Conservation (phyloP, 805 yeast species). For the Clavispora carvajalis region DNA sequence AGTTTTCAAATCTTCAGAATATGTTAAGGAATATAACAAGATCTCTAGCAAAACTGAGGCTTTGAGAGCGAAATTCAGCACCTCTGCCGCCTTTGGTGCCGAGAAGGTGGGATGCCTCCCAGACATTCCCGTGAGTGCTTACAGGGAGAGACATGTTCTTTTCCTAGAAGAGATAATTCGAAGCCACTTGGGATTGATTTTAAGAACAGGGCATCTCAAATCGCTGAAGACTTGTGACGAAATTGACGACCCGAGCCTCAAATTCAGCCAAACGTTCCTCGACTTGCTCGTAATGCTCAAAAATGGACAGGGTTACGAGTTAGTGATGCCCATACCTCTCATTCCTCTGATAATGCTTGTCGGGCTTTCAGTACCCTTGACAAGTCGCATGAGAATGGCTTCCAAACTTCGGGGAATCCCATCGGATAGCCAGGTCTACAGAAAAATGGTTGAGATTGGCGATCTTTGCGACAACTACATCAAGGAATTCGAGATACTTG, state of each 20-base stretch:
- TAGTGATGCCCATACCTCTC: slow-evolving; percentile 11
- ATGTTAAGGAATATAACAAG: slow-evolving; percentile 8
- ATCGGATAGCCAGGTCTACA: not conserved
- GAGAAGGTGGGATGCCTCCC: slow-evolving; percentile 7
- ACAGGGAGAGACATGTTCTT: slow-evolving; percentile 11
- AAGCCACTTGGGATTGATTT: slow-evolving; percentile 10
- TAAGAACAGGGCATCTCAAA: slow-evolving; percentile 13
- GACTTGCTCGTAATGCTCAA: slow-evolving; percentile 7
- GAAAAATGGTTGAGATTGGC: not conserved
- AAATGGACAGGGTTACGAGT: slow-evolving; percentile 10
- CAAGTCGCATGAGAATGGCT: slow-evolving; percentile 8
- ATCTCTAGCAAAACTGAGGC: slow-evolving; percentile 3
- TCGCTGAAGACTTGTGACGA: slow-evolving; percentile 3
- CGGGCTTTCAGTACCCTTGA: slow-evolving; percentile 13
- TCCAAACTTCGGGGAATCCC: slow-evolving; percentile 1
- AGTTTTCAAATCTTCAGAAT: slow-evolving; percentile 6
- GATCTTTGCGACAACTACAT: slow-evolving; percentile 4
- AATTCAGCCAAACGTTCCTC: slow-evolving; percentile 8
- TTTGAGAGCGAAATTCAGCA: not conserved
- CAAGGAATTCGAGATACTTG: slow-evolving; percentile 7
- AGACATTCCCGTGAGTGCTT: slow-evolving; percentile 6
- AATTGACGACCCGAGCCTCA: slow-evolving; percentile 8
- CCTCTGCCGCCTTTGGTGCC: not conserved
- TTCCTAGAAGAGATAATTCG: slow-evolving; percentile 11
- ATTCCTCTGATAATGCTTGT: slow-evolving; percentile 15